Base-by-base conservation (phyloP, 352 stramenopile genomes). In the Phytophthora pluvialis region DNA sequence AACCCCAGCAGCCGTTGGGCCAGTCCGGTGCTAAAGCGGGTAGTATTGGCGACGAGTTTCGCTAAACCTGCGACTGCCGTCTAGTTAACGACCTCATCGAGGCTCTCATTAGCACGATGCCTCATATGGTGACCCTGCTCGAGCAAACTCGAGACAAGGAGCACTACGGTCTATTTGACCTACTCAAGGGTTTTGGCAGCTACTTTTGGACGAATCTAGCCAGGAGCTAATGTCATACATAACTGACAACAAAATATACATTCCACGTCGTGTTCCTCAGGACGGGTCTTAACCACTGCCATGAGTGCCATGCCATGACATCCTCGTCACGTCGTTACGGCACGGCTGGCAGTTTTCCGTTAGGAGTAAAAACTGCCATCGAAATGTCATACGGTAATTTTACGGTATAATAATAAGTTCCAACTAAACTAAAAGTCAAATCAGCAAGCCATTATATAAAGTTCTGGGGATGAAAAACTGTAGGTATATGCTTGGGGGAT, bases 201-300 rank as follows among this genome's bases (percentile, higher is more conserved):
- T 29, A 5, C 16, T 16, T n/a, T 5, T 46, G 28, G 16, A 28
- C 5, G 16, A 46, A 29, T 0, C 9, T 46, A 46, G 39, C 16
- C 39, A 46, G 6, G 39, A 29, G 18, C 18, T 46, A 5, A 12
- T 46, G 39, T 46, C 39, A 3, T 46, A 46, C 39, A 46, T 28
- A 13, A 46, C 16, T 11, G 16, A 46, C 39, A 29, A 12, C 39
- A 46, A 46, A 46, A 46, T 46, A 13, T 46, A 46, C 39, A 46
- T n/a, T n/a, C n/a, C n/a, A n/a, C n/a, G n/a, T n/a, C n/a, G n/a
- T 13, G 39, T 46, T 46, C 39, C 39, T 28, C 39, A 31, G 39
- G 2, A n/a, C n/a, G n/a, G n/a, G n/a, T n/a, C n/a, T n/a, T n/a
- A n/a, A n/a, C n/a, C n/a, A n/a, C n/a, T n/a, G n/a, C n/a, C n/a